Conservation (phyloP, 2,329 filamentous ascomycete species). For the Didymella segeticola region DNA sequence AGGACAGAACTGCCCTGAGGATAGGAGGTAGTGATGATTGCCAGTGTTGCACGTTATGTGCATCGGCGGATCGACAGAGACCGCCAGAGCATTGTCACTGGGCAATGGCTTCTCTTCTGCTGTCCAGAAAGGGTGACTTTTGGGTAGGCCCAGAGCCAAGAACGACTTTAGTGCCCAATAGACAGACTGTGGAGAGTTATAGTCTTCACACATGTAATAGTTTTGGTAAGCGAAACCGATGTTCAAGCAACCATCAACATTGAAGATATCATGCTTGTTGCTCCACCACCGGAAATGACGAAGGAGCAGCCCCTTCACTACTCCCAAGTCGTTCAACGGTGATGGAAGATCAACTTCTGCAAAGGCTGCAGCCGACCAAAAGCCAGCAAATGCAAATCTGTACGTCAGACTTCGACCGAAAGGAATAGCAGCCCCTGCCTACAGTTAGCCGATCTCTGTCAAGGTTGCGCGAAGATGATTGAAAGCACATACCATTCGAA, state of each 20-base stretch:
- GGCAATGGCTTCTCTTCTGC: constrained; percentile 50
- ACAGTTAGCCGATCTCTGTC: background rate
- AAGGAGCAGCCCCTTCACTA: constrained; percentile 58
- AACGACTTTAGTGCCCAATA: constrained; percentile 64
- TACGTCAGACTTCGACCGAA: constrained; percentile 62
- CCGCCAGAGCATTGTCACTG: background rate
- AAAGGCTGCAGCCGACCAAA: constrained; percentile 56
- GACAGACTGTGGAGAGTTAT: constrained; percentile 63
- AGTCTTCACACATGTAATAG: constrained; percentile 64
- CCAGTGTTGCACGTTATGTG: constrained; percentile 56
- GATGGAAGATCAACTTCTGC: constrained; percentile 51
- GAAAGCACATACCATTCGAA: constrained; percentile 44
- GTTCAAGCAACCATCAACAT: constrained; percentile 58
- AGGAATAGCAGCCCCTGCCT: constrained; percentile 57
- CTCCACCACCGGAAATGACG: constrained; percentile 61
- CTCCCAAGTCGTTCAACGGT: constrained; percentile 49
- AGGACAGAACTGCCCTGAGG: constrained; percentile 43
- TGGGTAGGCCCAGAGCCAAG: constrained; percentile 49
- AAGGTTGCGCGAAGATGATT: background rate
- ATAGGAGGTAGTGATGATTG: constrained; percentile 44
- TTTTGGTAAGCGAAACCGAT: constrained; percentile 58
- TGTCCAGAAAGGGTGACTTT: constrained; percentile 56
- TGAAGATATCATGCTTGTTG: constrained; percentile 53
- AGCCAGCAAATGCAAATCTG: constrained; percentile 59
- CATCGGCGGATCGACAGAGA: constrained; percentile 37